phyloP scores from a whole-genome alignment of 805 yeast genomes.

The Teunomyces pallodes region DNA sequence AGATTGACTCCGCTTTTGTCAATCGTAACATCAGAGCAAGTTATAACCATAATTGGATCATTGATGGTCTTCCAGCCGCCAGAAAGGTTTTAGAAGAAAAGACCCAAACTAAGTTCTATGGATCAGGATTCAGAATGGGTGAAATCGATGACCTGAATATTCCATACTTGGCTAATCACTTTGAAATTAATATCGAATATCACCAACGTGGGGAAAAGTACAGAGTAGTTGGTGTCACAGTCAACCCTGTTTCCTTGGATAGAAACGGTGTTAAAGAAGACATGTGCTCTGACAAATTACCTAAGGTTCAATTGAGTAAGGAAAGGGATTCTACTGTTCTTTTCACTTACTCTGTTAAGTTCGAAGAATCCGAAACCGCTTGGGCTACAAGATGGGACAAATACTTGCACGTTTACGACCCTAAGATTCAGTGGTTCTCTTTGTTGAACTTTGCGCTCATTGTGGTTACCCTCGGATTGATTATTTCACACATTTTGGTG shows the following conservation, averaged over 20 bases:
- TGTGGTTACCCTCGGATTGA: slow-evolving; percentile 70
- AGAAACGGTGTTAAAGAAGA: slow-evolving; percentile 26
- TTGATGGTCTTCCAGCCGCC: slow-evolving; percentile 95
- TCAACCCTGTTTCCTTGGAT: slow-evolving; percentile 61
- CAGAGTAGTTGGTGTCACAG: slow-evolving; percentile 90
- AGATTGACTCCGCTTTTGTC: slow-evolving; percentile 70
- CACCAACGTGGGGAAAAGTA: slow-evolving; percentile 67
- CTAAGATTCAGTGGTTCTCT: slow-evolving; percentile 95
- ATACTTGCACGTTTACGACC: slow-evolving; percentile 86
- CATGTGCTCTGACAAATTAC: slow-evolving; percentile 33
- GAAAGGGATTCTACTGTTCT: slow-evolving; percentile 56
- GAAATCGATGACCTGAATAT: slow-evolving; percentile 52
- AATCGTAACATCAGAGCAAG: slow-evolving; percentile 78
- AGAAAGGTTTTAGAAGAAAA: slow-evolving; percentile 53
- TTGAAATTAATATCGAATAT: slow-evolving; percentile 73
- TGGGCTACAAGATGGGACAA: slow-evolving; percentile 99
- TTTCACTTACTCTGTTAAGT: slow-evolving; percentile 82
- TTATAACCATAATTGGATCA: slow-evolving; percentile 85
- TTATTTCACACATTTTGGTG: slow-evolving; percentile 74
- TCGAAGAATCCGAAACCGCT: slow-evolving; percentile 64
- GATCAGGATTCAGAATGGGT: slow-evolving; percentile 82
- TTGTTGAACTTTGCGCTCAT: slow-evolving; percentile 81
- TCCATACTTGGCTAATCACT: slow-evolving; percentile 78
- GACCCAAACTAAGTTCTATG: slow-evolving; percentile 63
- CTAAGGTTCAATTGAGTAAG: slow-evolving; percentile 46